A percentile compares a stretch with the other conserved stretches of the same genome.
These are phyloP conservation scores for Jatropha multifida DNA, from an alignment of 441 rosid species.

Conservation along the genomic window DNA sequence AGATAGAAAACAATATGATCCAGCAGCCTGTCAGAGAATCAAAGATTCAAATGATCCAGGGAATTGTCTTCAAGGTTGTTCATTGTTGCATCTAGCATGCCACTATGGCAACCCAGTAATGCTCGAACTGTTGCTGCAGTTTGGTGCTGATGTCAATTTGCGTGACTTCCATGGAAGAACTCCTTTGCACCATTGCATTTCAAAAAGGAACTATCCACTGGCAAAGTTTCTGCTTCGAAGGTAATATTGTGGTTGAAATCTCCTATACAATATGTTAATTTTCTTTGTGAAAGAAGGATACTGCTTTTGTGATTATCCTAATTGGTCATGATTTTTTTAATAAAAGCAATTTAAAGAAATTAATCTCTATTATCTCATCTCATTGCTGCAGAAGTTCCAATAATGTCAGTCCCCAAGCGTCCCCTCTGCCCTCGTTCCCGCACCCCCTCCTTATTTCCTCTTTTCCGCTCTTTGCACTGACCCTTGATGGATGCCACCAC, in stretches of 20 bases:
- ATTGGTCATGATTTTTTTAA: no score
- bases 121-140: constrained; percentile 86
- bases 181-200: constrained; percentile 81
- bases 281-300: neutral
- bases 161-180: constrained; percentile 80
- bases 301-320: neutral
- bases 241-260: constrained; percentile 30
- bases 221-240: constrained; percentile 84
- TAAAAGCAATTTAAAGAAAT: no score
- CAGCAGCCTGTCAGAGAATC: constrained; percentile 56
- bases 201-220: constrained; percentile 53
- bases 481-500: no score
- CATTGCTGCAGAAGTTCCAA: no score
- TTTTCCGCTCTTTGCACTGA: no score
- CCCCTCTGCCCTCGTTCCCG: no score
- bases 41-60: constrained; percentile 58
- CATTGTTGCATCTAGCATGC: constrained; percentile 82
- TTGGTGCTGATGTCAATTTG: constrained; percentile 69
- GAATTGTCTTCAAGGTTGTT: constrained; percentile 83
- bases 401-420: no score
- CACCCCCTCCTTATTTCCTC: no score
- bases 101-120: constrained; percentile 54
- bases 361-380: no score
- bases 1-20: constrained; percentile 47
- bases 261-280: neutral